Base-by-base conservation (phyloP, 352 stramenopile species). In the Globisporangium middletonii region DNA sequence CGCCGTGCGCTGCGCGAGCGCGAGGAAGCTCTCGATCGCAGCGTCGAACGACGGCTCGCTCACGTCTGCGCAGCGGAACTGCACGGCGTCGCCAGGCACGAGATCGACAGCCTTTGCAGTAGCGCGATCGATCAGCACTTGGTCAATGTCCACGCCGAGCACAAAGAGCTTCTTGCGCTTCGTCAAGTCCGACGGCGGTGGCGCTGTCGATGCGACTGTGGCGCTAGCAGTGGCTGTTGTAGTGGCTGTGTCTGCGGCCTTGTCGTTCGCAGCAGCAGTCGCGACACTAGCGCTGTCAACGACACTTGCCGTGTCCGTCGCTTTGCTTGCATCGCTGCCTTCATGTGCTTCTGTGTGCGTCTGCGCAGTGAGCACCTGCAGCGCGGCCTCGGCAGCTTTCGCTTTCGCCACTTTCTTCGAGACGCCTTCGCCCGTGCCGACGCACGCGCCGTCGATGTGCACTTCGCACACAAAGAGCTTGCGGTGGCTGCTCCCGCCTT, bases 381-480 rank as follows among this genome's bases (percentile, higher is more conserved):
- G 30, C 13, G 77, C 79, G 3, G 68, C 61, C 38, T 73, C 69
- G 2, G 82, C 81, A 2, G 82, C 82, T 55, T 90, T 92, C 28
- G 81, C 76, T 61, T 91, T 91, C 8, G 81, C 81, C 18, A 92
- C 79, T 65, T 89, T 88, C 61, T 92, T 94, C 5, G 81, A 94
- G 8, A 94, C 74, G 13, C 83, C 80, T 55, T 86, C 67, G 5
- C 77, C 78, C 26, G 59, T 59, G 4, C 76, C 77, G 55, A 90
- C 63, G 18, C 53, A 57, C 43, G 77, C 59, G 4, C 71, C 67
- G 42, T 89, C 73, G 38, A 90, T 72, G 35, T 64, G 62, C 37
- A 91, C 64, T 47, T 88, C 73, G 51, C 79, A 86, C 18, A 75
- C 60, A 50, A 85, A 93, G 49, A 71, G 69, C 63, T 72, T 76